Evolutionary conservation across 306 rosid species (phyloP), one percentile per base, ranked within the genome.

Genomic region (Corylus americana): DNA sequence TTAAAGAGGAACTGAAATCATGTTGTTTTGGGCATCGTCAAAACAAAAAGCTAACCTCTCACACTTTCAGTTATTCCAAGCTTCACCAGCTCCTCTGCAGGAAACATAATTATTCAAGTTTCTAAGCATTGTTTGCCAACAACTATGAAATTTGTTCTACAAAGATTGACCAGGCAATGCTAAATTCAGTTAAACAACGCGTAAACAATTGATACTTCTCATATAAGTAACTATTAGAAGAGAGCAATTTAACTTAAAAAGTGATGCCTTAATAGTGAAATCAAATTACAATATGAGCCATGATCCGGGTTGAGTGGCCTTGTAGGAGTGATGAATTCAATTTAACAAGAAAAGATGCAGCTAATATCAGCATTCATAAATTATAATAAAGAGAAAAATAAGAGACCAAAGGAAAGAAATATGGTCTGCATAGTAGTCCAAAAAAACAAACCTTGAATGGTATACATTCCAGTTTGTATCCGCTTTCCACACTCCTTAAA

Each of bases 401-500:
- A 18, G 20, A 81, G 61, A 71, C 53, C 72, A 29, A 78, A 82
- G 74, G 18, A 6, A 48, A 14, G 81, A 83, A 75, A 72, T 16
- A 67, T 20, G 55, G 16, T 25, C 48, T 47, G 83, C 54, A 66
- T 55, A 70, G 71, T 20, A 47, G 73, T 77, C 70, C 75, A 59
- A 71, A 54, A 55, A 72, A 66, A 17, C 45, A 49, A 68, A 95
- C 98, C 98, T 91, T 91, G 87, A 78, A 94, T 89, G 9, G 79
- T 84, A 14, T 71, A 82, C 87, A 92, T 92, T 81, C 98, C 98
- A 64, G 98, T 91, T 73, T 90, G 89, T 84, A 94, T 84, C 73
- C 97, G 95, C 81, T 91, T 94, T 75, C 81, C 89, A 84, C 97
- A 92, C 89, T 94, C 98, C 90, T 89, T 94, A 86, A 92, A 92